Base-by-base conservation (phyloP, 129 eudicot species). In the Calendula officinalis region DNA sequence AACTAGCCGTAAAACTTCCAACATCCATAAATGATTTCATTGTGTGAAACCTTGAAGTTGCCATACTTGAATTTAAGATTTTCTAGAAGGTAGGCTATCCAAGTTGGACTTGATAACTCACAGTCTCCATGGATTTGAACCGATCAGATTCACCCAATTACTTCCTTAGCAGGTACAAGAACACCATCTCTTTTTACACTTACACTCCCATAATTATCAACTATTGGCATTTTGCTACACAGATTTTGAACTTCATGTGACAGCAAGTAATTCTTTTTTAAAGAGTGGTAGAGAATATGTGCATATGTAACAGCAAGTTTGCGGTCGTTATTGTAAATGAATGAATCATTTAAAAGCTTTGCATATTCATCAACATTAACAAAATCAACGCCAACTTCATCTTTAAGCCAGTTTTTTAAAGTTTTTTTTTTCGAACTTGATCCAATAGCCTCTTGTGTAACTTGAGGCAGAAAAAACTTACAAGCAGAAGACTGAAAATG, bases 131-230 rank as follows among this genome's bases (percentile, higher is more conserved):
- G 77, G 80, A 67, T 80, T 70, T 0, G 77, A 51, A 70, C 79
- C 77, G 38, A 77, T 32, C 62, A 84, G 62, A 54, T 80, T 50
- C 9, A 75, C 74, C 90, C 90, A 84, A 32, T 54, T 70, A 67
- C 90, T 84, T 39, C 81, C 80, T n/a, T 71, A 9, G 86, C 86
- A 38, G 90, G 90, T 6, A 77, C 75, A 11, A 84, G 74, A 45
- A 80, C 79, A 8, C 79, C 75, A 6, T 14, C 53, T 44, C 74
- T 13, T n/a, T 36, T 11, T 7, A 4, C 6, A 17, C 6, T 35
- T 27, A 84, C 74, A 8, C 22, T 5, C 14, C 86, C 81, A 34
- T 77, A 71, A 36, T 60, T 74, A 64, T 81, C 70, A n/a, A 84
- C 66, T 4, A 80, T 69, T 2, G 86, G 84, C 84, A 84, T 74